Evolutionary conservation across 768 basidiomycete species (phyloP).

Genomic region (Leccinum boreale): DNA sequence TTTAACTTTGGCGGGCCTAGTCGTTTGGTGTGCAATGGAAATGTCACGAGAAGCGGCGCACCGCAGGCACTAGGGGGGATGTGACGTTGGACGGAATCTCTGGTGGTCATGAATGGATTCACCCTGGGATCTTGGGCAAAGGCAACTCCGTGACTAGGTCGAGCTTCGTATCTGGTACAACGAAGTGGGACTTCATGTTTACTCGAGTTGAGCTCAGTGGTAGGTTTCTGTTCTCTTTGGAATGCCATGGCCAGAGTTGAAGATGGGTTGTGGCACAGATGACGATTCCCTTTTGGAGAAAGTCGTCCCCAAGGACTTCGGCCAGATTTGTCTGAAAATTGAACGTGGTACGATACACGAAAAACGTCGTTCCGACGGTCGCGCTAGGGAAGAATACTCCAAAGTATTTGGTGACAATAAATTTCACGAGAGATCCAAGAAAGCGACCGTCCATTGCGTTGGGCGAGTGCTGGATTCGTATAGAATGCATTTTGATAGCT

Average conservation of each 20-base stretch:
- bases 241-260: background rate
- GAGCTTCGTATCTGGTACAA: background rate
- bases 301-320: conserved; percentile 7
- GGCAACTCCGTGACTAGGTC: background rate
- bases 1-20: background rate
- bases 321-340: conserved; percentile 12
- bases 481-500: background rate
- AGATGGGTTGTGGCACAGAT: conserved; percentile 5
- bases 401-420: background rate
- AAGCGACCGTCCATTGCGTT: conserved; percentile 18
- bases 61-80: background rate
- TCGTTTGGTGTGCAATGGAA: background rate
- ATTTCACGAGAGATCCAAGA: conserved; percentile 23
- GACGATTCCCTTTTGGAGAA: conserved; percentile 17
- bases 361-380: background rate
- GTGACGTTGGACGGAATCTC: background rate
- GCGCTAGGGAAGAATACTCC: fast-evolving
- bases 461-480: conserved; percentile 6
- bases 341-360: background rate
- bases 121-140: background rate
- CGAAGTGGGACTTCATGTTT: background rate
- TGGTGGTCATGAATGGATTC: background rate
- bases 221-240: background rate
- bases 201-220: background rate
- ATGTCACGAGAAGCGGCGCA: background rate